Base-by-base conservation (phyloP, 306 rosid species). In the Quillaja saponaria region DNA sequence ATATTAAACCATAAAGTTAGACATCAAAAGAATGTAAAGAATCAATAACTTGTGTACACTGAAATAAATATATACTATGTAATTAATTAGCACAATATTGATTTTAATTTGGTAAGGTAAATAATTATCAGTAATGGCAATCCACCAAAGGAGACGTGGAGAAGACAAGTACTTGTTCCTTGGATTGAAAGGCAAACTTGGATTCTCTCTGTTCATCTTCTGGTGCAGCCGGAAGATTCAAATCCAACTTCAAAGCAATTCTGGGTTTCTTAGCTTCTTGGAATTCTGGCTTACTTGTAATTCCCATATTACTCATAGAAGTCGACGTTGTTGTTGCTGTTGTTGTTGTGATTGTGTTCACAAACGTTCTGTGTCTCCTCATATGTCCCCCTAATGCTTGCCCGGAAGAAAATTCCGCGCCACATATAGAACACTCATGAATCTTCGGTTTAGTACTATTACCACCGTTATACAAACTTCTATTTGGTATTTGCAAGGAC, bases 321-420 rank as follows among this genome's bases (percentile, higher is more conserved):
- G n/a, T n/a, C n/a, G n/a, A n/a, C n/a, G 53, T 44, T 28, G 3
- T 39, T 7, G 44, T 39, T 8, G 44, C 2, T 39, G 13, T 2
- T 49, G 71, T 3, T 8, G 71, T 10, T 13, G 78, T 5, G 2
- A 82, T 60, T 0, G 69, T 37, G 37, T 53, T 64, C 14, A 69
- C 33, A n/a, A 72, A 72, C 14, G 68, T 64, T 78, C 96, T 79
- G 34, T 91, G 98, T 58, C 96, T 51, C 39, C 98, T 81, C 98
- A 91, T 91, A 58, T 91, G 98, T 6, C 98, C 98, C 14, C 98
- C 98, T 15, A 91, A 74, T 11, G 98, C 98, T 81, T 91, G 98
- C 0, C 98, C 98, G 7, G 98, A 91, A 0, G 87, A 77, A 66
- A 88, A 91, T 31, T 85, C 92, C 33, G 92, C 82, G 9, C 92